phyloP scores from a whole-genome alignment of 208 protist genomes.

The Balamuthia mandrillaris region DNA sequence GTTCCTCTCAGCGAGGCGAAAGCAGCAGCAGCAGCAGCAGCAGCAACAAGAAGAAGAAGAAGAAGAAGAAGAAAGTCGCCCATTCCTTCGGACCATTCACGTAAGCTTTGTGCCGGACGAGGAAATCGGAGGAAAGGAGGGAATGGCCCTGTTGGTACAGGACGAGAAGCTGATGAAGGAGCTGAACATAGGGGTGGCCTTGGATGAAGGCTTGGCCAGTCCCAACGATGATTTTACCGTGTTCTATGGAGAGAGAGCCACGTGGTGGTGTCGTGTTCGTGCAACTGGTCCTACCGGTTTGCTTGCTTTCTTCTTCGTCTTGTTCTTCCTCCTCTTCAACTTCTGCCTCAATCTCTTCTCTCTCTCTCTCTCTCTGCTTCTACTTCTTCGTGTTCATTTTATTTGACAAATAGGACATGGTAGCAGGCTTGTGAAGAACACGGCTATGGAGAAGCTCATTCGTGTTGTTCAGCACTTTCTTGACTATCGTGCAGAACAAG shows the following conservation, averaged over 20 bases:
- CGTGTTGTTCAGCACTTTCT: slow-evolving; percentile 33
- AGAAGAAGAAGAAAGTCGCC: too few relatives aligned
- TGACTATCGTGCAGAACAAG: slow-evolving; percentile 46
- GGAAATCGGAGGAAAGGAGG: slow-evolving; percentile 52
- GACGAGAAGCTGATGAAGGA: slow-evolving; percentile 42
- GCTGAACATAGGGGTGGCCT: slow-evolving; percentile 68
- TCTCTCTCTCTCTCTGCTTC: too few relatives aligned
- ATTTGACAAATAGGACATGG: slow-evolving; percentile 76
- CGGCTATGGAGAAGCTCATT: slow-evolving; percentile 65
- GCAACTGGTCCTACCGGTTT: too few relatives aligned
- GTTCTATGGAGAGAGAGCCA: slow-evolving; percentile 73
- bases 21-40: background rate
- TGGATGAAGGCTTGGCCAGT: slow-evolving; percentile 75
- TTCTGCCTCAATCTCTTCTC: too few relatives aligned
- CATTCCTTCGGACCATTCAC: slow-evolving; percentile 64
- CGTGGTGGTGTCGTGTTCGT: slow-evolving; percentile 64
- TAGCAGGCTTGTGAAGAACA: slow-evolving; percentile 65
- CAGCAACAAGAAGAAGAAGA: too few relatives aligned
- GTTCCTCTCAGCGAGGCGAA: too few relatives aligned
- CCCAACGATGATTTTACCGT: slow-evolving; percentile 58
- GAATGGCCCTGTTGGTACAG: slow-evolving; percentile 63
- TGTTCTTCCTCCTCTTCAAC: too few relatives aligned
- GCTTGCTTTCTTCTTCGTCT: too few relatives aligned
- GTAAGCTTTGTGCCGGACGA: slow-evolving; percentile 68
- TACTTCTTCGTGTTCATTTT: too few relatives aligned